These are phyloP conservation scores for Globisporangium lucens DNA, from an alignment of 352 stramenopile species.

Conservation along the genomic window DNA sequence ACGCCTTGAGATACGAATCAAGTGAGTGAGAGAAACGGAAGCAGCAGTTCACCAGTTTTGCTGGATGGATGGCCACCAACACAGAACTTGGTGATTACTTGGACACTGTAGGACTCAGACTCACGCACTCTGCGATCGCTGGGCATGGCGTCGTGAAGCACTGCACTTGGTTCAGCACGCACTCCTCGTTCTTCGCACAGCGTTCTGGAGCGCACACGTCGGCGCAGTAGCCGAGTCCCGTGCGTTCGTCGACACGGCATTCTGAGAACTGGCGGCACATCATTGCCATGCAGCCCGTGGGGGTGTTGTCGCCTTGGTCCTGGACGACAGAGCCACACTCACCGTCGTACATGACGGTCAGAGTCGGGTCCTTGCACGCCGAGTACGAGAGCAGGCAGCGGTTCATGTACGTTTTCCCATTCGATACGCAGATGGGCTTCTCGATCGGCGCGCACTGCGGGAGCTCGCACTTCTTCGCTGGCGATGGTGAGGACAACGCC, in stretches of 20 bases:
- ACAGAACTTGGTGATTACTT: background rate
- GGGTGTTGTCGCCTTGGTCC: background rate
- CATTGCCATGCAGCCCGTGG: conserved; percentile 31
- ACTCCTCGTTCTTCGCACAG: conserved; percentile 40
- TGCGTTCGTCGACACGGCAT: conserved; percentile 38
- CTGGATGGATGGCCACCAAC: background rate
- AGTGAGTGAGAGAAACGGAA: background rate
- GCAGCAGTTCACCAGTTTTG: background rate
- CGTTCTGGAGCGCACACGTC: conserved; percentile 44
- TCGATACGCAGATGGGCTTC: conserved; percentile 15
- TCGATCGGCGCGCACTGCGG: conserved; percentile 13
- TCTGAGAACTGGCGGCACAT: conserved; percentile 41
- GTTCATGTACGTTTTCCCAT: conserved; percentile 19
- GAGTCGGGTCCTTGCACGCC: conserved; percentile 10
- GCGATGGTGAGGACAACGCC: no score
- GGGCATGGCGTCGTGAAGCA: conserved; percentile 60
- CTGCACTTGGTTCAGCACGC: conserved; percentile 36
- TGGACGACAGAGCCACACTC: conserved; percentile 1
- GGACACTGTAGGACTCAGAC: background rate
- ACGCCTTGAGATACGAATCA: background rate
- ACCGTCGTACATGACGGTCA: background rate
- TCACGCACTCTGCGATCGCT: conserved; percentile 47
- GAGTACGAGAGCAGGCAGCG: conserved; percentile 10
- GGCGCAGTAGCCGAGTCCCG: conserved; percentile 41
- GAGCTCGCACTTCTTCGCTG: background rate